A percentile compares a stretch with the other conserved stretches of the same genome.
Conservation (phyloP, 768 basidiomycete genomes). For the Cyclocybe aegerita region DNA sequence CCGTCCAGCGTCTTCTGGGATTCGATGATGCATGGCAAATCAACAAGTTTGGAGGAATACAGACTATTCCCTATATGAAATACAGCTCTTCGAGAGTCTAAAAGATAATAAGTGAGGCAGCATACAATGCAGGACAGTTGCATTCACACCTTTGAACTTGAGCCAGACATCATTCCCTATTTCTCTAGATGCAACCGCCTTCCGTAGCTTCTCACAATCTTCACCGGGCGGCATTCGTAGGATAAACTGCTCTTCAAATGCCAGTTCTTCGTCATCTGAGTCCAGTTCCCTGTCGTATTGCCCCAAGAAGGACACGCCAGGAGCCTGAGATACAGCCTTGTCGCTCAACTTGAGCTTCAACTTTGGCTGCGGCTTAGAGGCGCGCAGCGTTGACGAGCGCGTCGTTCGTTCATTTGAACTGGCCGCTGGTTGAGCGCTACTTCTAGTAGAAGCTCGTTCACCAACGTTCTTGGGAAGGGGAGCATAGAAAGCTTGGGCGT, state of each 20-base stretch:
- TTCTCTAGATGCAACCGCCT: slow-evolving; percentile 80
- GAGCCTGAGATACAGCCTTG: slow-evolving; percentile 75
- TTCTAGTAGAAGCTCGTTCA: slow-evolving; percentile 26
- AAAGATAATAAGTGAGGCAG: slow-evolving; percentile 1
- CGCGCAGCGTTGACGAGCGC: slow-evolving; percentile 49
- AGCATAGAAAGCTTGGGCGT: slow-evolving; percentile 13
- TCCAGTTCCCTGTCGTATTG: slow-evolving; percentile 93
- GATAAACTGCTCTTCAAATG: slow-evolving; percentile 97
- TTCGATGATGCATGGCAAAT: slow-evolving; percentile 92
- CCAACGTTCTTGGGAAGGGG: slow-evolving; percentile 24
- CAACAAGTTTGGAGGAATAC: slow-evolving; percentile 92
- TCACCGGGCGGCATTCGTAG: slow-evolving; percentile 85
- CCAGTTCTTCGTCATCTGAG: slow-evolving; percentile 91
- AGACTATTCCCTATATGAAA: slow-evolving; percentile 82
- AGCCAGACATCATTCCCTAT: slow-evolving; percentile 89
- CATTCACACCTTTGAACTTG: slow-evolving; percentile 85
- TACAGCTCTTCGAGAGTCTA: slow-evolving; percentile 88
- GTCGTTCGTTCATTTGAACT: slow-evolving; percentile 52
- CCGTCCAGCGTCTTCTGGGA: slow-evolving; percentile 95
- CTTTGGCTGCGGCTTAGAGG: slow-evolving; percentile 61
- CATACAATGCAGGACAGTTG: background rate
- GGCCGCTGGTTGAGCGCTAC: slow-evolving; percentile 26
- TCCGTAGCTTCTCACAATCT: slow-evolving; percentile 75
- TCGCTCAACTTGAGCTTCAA: slow-evolving; percentile 88
- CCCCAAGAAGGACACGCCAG: slow-evolving; percentile 87